Evolutionary conservation across 768 basidiomycete species (phyloP).

Genomic region (Gloeopeniophorella convolvens): DNA sequence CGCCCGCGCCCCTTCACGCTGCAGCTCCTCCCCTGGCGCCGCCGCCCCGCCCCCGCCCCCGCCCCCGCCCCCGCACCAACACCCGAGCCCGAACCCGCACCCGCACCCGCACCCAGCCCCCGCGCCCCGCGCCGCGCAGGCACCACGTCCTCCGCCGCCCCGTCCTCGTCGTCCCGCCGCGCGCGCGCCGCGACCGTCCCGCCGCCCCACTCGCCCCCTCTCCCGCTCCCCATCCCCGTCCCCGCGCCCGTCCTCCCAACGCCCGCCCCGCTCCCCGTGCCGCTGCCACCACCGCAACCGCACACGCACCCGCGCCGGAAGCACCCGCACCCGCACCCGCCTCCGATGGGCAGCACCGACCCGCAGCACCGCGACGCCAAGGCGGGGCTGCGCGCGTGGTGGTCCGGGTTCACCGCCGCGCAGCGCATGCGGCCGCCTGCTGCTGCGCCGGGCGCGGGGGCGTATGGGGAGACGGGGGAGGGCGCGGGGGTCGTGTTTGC

Average conservation of each 20-base stretch:
- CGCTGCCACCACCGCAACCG: conserved; percentile 2
- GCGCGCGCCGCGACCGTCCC: too few species aligned
- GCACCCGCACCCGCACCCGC: conserved; percentile 3
- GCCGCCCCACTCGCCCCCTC: neutral
- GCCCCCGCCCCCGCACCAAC: neutral
- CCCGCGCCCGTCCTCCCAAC: conserved; percentile 10
- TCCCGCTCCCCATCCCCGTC: neutral
- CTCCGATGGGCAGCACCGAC: neutral
- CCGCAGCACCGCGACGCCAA: conserved; percentile 8
- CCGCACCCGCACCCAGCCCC: neutral
- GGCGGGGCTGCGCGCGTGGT: conserved; percentile 64
- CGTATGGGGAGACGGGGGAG: conserved; percentile 25
- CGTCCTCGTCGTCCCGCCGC: too few species aligned
- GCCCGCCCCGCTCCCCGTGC: neutral
- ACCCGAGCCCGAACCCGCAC: conserved; percentile 1
- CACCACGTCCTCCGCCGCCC: neutral
- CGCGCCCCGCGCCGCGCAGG: neutral
- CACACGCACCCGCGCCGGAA: conserved; percentile 1
- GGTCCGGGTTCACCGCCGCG: conserved; percentile 65
- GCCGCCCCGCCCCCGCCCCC: too few species aligned
- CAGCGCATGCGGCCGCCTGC: conserved; percentile 51
- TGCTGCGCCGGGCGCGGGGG: conserved; percentile 35
- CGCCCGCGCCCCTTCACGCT: too few species aligned
- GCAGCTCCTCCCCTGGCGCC: too few species aligned
- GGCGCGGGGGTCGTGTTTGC: conserved; percentile 64